A percentile compares a stretch with the other conserved stretches of the same genome.
Evolutionary conservation across 169 alveolate genomes (phyloP).

Genomic region (Plasmodium vivax): DNA sequence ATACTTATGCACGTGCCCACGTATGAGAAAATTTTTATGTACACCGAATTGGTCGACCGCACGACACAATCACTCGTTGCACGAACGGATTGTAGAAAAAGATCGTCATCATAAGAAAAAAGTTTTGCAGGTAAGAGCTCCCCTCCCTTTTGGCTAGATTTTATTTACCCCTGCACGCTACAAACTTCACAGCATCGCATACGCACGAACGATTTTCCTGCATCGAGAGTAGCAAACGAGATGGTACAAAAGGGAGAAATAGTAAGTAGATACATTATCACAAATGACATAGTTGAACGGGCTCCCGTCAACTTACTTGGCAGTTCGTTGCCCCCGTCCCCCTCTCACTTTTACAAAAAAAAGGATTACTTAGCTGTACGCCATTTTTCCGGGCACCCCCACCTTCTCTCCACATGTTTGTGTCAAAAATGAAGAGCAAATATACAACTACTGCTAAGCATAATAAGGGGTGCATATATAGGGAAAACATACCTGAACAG

Average conservation of each 20-base stretch:
- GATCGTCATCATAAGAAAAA: not conserved
- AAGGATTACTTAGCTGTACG: not conserved
- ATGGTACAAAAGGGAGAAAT: not conserved
- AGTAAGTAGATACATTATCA: not conserved
- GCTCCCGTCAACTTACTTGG: not conserved
- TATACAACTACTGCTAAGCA: not conserved
- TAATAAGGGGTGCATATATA: not conserved
- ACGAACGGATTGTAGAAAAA: not conserved
- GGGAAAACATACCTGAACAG: conserved; percentile 35
- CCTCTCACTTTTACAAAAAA: not conserved
- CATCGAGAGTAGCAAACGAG: not conserved
- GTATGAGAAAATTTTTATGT: not conserved
- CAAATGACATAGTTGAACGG: not conserved
- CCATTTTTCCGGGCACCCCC: not conserved
- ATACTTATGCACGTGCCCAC: not conserved
- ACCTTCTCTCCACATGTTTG: not conserved
- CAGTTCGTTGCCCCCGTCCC: not conserved
- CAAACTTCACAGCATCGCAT: not conserved
- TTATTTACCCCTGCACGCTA: not conserved
- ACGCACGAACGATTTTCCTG: not conserved
- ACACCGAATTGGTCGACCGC: not conserved
- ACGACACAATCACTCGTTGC: not conserved
- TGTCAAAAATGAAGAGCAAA: conserved; percentile 39
- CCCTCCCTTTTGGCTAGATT: not conserved
- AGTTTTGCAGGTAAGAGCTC: not conserved